Evolutionary conservation across 352 stramenopile species (phyloP), one percentile per base, ranked within the genome.

Genomic region (Pythium utonaiense): DNA sequence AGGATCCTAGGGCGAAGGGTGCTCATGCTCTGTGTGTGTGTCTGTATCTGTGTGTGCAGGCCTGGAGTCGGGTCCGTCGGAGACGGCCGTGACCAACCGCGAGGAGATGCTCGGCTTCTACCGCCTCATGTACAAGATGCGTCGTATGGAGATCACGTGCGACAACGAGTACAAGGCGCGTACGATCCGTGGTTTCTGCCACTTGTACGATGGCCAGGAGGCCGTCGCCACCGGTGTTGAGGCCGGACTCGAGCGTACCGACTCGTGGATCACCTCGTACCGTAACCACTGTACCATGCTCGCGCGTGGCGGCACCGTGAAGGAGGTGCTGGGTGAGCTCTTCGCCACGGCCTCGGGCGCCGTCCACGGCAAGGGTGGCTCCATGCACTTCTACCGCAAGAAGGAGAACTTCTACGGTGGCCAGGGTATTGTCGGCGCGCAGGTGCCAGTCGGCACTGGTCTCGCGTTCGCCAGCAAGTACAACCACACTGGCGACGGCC

Each of bases 331-430:
- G 36, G 92, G 83, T 8, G 98, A 99, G 75, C 80, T 99, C 31
- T 99, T 99, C 73, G 98, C 97, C 62, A 96, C 90, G 62, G 57
- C 73, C 4, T 73, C 80, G 40, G 97, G 97, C 30, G 80, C 87
- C 38, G 91, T 96, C 33, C 86, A 91, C 55, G 97, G 93, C 62
- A 99, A 99, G 84, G 97, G 97, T 48, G 97, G 97, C 51, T 99
- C 95, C 38, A 99, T 99, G 97, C 97, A 99, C 76, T 98, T 99
- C 70, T 99, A 99, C 92, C 98, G 93, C 68, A 99, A 99, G 80
- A 81, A 97, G 67, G 67, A 96, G 48, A 98, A 99, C 80, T 99
- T 99, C 73, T 99, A 96, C 77, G 97, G 97, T 51, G 97, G 97
- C 56, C 89, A 98, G 69, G 97, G 96, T 50, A 99, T 99, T 69